These are phyloP conservation scores for Mucor mucedo DNA, from an alignment of 371 early-diverging fungal species.

Conservation along the genomic window DNA sequence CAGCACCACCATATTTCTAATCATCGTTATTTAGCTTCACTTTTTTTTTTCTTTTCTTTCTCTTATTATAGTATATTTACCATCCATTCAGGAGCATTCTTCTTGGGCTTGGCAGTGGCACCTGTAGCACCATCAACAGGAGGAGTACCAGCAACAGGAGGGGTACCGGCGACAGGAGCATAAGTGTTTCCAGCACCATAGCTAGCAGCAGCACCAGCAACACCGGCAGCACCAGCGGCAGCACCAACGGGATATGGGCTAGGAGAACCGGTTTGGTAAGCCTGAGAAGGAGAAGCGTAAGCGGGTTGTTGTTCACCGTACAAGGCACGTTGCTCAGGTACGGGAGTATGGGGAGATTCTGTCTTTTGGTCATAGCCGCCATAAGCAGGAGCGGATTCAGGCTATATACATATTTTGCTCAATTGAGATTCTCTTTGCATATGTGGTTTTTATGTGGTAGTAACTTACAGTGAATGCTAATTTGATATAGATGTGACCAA, in stretches of 20 bases:
- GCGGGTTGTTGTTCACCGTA: conserved; percentile 17
- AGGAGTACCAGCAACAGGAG: conserved; percentile 1
- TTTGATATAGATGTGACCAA: conserved; percentile 29
- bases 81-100: conserved; percentile 45
- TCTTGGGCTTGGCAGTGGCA: conserved; percentile 21
- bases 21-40: too few species aligned
- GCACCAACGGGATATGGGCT: conserved; percentile 2
- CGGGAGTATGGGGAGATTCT: not conserved
- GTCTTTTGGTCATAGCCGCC: conserved; percentile 6
- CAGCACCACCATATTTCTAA: conserved; percentile 52
- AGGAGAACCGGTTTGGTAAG: conserved; percentile 13
- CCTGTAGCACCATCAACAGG: conserved; percentile 4
- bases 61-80: conserved; percentile 21
- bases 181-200: not conserved
- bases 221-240: not conserved
- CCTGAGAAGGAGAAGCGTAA: conserved; percentile 27
- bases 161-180: conserved; percentile 13
- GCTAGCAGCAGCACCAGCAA: not conserved
- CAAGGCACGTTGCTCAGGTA: not conserved
- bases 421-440: too few species aligned
- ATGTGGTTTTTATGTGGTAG: too few species aligned
- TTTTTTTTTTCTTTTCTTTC: not conserved
- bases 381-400: conserved; percentile 7
- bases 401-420: too few species aligned
- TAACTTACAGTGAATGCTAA: conserved; percentile 29